These are phyloP conservation scores for Citrus maxima DNA, from an alignment of 345 rosid genomes.

Conservation along the genomic window DNA sequence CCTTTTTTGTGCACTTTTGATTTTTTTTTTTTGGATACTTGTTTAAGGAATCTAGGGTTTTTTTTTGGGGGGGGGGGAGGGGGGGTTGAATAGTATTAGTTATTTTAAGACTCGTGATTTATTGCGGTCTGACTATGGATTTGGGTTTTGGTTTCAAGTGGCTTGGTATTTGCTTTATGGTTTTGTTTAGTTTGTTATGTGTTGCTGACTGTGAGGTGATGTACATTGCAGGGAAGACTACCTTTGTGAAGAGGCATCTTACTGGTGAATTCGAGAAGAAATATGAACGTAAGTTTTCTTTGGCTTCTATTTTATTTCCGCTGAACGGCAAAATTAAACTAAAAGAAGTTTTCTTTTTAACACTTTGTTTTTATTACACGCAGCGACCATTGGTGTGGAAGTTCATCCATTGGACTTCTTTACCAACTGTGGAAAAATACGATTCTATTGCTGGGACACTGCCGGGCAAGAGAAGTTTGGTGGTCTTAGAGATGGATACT, in stretches of 20 bases:
- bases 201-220: neutral
- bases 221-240: conserved; percentile 50
- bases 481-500: conserved; percentile 50
- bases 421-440: conserved; percentile 44
- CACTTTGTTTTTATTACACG: neutral
- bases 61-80: too few species aligned
- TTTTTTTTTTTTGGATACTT: too few species aligned
- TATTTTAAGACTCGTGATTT: too few species aligned
- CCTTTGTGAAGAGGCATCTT: conserved; percentile 71
- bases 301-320: too few species aligned
- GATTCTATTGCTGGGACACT: conserved; percentile 55
- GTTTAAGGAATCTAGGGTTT: neutral
- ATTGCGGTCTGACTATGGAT: neutral
- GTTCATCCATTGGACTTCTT: conserved; percentile 52
- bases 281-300: conserved; percentile 55
- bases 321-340: too few species aligned
- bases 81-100: neutral
- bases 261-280: conserved; percentile 81
- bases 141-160: neutral
- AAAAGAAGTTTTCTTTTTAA: neutral
- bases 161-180: too few species aligned
- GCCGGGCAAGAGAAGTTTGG: conserved; percentile 56
- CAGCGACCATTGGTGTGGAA: conserved; percentile 54
- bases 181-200: too few species aligned
- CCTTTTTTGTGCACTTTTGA: too few species aligned